A percentile compares a stretch with the other conserved stretches of the same genome.
phyloP scores from a whole-genome alignment of 2,329 filamentous ascomycete species.

The Ampelomyces quisqualis region DNA sequence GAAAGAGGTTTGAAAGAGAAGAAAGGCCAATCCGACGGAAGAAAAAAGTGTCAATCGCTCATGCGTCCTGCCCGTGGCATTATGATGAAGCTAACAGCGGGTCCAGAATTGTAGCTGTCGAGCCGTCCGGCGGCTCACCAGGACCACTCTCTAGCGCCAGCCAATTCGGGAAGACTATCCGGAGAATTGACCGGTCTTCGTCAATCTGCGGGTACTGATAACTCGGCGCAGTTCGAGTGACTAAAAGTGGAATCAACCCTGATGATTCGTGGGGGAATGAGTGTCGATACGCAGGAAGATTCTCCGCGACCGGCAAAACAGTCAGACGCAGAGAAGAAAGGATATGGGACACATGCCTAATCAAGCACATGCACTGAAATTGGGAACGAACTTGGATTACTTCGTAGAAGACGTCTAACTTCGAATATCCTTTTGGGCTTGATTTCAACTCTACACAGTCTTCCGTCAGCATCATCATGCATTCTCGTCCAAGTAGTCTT shows the following conservation, averaged over 20 bases:
- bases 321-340: not conserved
- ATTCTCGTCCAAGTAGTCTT: too few relatives aligned
- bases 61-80: slow-evolving; percentile 19
- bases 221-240: slow-evolving; percentile 21
- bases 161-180: slow-evolving; percentile 27
- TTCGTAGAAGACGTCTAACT: too few relatives aligned
- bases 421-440: too few relatives aligned
- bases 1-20: slow-evolving; percentile 1
- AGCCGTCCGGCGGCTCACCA: slow-evolving; percentile 30
- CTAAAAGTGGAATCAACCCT: slow-evolving; percentile 4
- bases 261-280: not conserved
- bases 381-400: too few relatives aligned
- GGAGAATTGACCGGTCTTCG: slow-evolving; percentile 36
- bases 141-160: slow-evolving; percentile 21
- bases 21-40: slow-evolving; percentile 8
- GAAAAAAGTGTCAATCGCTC: slow-evolving; percentile 11
- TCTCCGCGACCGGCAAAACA: slow-evolving; percentile 1
- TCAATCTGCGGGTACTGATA: slow-evolving; percentile 16
- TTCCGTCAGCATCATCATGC: too few relatives aligned
- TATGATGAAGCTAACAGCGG: slow-evolving; percentile 31
- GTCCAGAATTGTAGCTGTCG: slow-evolving; percentile 26
- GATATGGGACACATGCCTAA: not conserved
- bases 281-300: slow-evolving; percentile 1
- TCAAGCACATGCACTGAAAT: not conserved
- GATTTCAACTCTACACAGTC: too few relatives aligned